Evolutionary conservation across 163 green algal genomes (phyloP), one percentile per base, ranked within the genome.

Genomic region (Trebouxia gelatinosa): DNA sequence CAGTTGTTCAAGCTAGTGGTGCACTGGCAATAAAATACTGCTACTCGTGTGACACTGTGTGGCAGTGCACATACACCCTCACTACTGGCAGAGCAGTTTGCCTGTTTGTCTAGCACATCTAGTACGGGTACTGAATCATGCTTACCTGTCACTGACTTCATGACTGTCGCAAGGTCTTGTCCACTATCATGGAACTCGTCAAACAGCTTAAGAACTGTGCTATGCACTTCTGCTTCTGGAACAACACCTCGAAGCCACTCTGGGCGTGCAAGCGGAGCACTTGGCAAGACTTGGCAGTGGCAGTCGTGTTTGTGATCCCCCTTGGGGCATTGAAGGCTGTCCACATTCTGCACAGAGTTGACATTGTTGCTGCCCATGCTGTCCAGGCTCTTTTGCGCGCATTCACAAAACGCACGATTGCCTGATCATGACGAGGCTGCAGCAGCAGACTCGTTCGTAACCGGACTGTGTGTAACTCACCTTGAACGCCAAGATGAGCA

Each of bases 81-180:
- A 32, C 21, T 26, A 6, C 3, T 59, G 2, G 3, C 48, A 65
- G 54, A 35, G 11, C 59, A 70, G 5, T 28, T 1, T 1, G 29
- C 11, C 34, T 39, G 61, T 4, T 46, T 39, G 31, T 31, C 6
- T 2, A 28, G 48, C 26, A 2, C 3, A 59, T n/a, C n/a, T n/a
- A n/a, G n/a, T n/a, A n/a, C n/a, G n/a, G n/a, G n/a, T n/a, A 23
- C 13, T 40, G 3, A 48, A 59, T 28, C 16, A 17, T 2, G 26
- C 40, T 39, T 61, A 34, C 68, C 68, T 76, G 68, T 76, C 5
- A 61, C 43, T 43, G 68, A 59, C 68, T 76, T 43, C 40, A 76
- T 76, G 13, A 59, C 43, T 11, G 61, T 29, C 29, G 68, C 68
- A n/a, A 76, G 28, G 40, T 38, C 43, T 2, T 76, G 40, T 17